Evolutionary conservation across 1,284 basidiomycete species (phyloP).

Genomic region (Pyrrhoderma noxium): DNA sequence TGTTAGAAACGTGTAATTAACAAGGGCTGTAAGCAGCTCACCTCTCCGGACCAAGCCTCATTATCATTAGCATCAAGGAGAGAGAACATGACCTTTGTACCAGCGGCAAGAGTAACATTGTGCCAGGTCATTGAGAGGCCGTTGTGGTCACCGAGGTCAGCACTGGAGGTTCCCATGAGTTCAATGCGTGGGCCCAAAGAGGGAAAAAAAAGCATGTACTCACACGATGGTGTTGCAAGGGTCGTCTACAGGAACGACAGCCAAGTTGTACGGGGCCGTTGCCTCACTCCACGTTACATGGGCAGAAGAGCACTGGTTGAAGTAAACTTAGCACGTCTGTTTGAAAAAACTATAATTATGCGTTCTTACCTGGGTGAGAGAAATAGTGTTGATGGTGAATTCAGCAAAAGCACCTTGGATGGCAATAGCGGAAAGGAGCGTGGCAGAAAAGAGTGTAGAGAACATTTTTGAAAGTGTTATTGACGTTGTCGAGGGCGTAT

Average conservation of each 20-base stretch:
- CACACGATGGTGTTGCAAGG: conserved; percentile 56
- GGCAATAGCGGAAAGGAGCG: conserved; percentile 51
- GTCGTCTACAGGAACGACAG: conserved; percentile 44
- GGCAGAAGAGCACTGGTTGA: conserved; percentile 46
- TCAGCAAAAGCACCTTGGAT: conserved; percentile 45
- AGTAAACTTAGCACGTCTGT: background rate
- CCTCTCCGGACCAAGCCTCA: conserved; percentile 59
- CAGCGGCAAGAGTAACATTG: conserved; percentile 39
- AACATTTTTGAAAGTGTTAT: conserved; percentile 45
- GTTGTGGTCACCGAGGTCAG: conserved; percentile 51
- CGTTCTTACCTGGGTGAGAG: conserved; percentile 43
- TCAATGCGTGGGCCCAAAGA: conserved; percentile 11
- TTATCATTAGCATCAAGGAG: conserved; percentile 44
- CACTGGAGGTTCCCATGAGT: conserved; percentile 26
- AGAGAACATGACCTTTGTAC: conserved; percentile 45
- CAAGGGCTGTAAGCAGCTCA: conserved; percentile 29
- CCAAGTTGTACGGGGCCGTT: conserved; percentile 50
- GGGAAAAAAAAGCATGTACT: conserved; percentile 25
- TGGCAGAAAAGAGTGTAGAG: conserved; percentile 65
- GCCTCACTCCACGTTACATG: conserved; percentile 47
- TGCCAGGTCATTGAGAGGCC: conserved; percentile 38
- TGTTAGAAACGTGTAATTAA: conserved; percentile 5
- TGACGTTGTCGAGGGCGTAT: no score
- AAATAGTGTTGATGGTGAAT: conserved; percentile 45
- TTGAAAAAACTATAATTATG: background rate